Evolutionary conservation across 1,139 yeast genomes (phyloP).

Genomic region (Yamadazyma siamensis): DNA sequence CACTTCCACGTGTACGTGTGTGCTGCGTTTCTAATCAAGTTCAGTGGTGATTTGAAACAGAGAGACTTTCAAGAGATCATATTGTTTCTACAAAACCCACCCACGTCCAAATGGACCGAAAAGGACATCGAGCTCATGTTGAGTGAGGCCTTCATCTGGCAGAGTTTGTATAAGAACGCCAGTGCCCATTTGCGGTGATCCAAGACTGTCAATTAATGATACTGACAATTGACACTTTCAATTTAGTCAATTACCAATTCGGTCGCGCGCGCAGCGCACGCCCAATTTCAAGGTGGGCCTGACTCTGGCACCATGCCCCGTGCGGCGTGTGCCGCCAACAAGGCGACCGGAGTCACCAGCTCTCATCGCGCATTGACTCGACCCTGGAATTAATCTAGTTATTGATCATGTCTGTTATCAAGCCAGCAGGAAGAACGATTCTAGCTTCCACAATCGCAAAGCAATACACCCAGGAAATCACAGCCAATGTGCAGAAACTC

Average conservation of each 20-base stretch:
- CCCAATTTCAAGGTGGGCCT: no score
- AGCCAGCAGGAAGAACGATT: slow-evolving; percentile 72
- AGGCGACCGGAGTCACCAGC: no score
- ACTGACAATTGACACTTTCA: no score
- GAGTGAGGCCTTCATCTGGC: slow-evolving; percentile 97
- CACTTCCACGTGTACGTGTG: slow-evolving; percentile 96
- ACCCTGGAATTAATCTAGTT: slow-evolving; percentile 3
- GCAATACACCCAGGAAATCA: slow-evolving; percentile 70
- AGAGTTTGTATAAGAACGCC: slow-evolving; percentile 84
- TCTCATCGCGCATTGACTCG: slow-evolving; percentile 12
- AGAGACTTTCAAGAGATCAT: slow-evolving; percentile 95
- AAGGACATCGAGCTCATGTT: slow-evolving; percentile 86
- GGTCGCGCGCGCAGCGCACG: no score
- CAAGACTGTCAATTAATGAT: slow-evolving; percentile 2
- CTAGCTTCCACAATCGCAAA: slow-evolving; percentile 88
- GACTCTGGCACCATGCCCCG: no score
- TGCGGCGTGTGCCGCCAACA: no score
- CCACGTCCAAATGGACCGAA: slow-evolving; percentile 82
- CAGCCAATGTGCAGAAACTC: slow-evolving; percentile 51
- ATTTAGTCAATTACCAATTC: no score
- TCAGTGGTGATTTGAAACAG: slow-evolving; percentile 71
- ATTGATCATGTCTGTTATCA: slow-evolving; percentile 12
- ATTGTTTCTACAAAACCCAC: slow-evolving; percentile 84
- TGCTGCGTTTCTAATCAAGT: slow-evolving; percentile 92
- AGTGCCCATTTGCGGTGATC: slow-evolving; percentile 57